Conservation (phyloP, 345 rosid species). For the Diplotaxis tenuifolia region DNA sequence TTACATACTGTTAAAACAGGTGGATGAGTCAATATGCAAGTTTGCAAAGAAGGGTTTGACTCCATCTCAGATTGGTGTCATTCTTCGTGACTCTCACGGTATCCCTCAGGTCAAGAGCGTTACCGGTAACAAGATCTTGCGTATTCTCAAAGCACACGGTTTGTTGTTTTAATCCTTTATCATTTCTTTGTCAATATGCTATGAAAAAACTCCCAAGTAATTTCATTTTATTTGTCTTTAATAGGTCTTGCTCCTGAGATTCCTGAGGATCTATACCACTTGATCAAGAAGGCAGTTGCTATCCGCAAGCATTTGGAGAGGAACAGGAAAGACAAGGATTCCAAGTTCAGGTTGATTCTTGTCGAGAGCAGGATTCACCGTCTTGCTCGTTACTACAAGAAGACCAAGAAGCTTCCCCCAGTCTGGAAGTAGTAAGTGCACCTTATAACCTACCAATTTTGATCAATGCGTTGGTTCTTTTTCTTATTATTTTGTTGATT, state of each 20-base stretch:
- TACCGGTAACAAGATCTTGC: conserved; percentile 63
- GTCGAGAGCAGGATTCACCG: conserved; percentile 27
- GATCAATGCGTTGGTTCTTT: neutral
- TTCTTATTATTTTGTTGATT: neutral
- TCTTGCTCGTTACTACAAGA: conserved; percentile 87
- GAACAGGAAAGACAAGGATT: conserved; percentile 10
- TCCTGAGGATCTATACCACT: conserved; percentile 80
- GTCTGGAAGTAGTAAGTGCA: conserved; percentile 76
- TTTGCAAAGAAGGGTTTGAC: conserved; percentile 70
- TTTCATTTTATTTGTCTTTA: too few species aligned
- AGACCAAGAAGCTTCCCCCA: conserved; percentile 86
- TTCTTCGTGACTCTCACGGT: conserved; percentile 74
- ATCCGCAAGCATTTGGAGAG: conserved; percentile 6
- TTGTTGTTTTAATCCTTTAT: neutral
- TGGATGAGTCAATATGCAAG: conserved; percentile 63
- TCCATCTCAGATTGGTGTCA: conserved; percentile 72
- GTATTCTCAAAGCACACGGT: conserved; percentile 66
- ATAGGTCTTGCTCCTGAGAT: conserved; percentile 89
- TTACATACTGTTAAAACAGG: conserved; percentile 27
- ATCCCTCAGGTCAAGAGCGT: conserved; percentile 62
- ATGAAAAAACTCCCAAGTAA: too few species aligned
- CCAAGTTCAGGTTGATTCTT: conserved; percentile 11
- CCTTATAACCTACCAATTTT: neutral
- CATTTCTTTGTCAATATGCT: neutral
- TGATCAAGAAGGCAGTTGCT: conserved; percentile 24